A percentile compares a stretch with the other conserved stretches of the same genome.
Evolutionary conservation across 768 basidiomycete species (phyloP).

Genomic region (Rossbeevera mucosa): DNA sequence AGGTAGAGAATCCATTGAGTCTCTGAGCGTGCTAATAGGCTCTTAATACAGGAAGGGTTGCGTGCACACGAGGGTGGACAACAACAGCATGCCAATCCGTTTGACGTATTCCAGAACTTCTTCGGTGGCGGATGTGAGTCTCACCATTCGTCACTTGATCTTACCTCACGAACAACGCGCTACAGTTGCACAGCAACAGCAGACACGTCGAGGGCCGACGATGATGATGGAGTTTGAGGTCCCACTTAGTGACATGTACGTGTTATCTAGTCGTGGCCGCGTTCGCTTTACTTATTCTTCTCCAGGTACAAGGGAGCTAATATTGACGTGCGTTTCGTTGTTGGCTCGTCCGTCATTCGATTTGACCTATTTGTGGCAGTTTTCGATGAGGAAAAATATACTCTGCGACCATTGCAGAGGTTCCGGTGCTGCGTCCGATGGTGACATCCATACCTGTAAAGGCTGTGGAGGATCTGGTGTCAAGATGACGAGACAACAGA

Average conservation of each 20-base stretch:
- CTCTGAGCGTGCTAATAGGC: conserved; percentile 3
- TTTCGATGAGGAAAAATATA: conserved; percentile 86
- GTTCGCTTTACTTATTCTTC: conserved; percentile 2
- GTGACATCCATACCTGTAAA: conserved; percentile 82
- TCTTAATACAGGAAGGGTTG: conserved; percentile 66
- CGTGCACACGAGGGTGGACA: conserved; percentile 90
- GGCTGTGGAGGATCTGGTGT: conserved; percentile 84
- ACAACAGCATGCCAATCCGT: conserved; percentile 71
- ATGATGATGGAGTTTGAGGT: conserved; percentile 83
- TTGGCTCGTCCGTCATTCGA: background rate
- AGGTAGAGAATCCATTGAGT: conserved; percentile 40
- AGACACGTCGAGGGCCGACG: conserved; percentile 70
- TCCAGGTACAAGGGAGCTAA: conserved; percentile 76
- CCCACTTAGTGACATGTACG: conserved; percentile 76
- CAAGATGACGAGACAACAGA: conserved; percentile 80
- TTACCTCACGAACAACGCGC: background rate
- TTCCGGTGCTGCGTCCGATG: conserved; percentile 85
- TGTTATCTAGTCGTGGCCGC: conserved; percentile 3
- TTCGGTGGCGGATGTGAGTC: conserved; percentile 78
- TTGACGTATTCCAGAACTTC: conserved; percentile 91
- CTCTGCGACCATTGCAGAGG: conserved; percentile 98
- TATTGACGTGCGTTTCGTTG: conserved; percentile 60
- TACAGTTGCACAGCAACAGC: conserved; percentile 41
- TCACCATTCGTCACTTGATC: background rate
- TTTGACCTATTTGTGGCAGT: conserved; percentile 44